These are phyloP conservation scores for Diospyros kaki DNA, from an alignment of 148 eudicot species.

Conservation along the genomic window DNA sequence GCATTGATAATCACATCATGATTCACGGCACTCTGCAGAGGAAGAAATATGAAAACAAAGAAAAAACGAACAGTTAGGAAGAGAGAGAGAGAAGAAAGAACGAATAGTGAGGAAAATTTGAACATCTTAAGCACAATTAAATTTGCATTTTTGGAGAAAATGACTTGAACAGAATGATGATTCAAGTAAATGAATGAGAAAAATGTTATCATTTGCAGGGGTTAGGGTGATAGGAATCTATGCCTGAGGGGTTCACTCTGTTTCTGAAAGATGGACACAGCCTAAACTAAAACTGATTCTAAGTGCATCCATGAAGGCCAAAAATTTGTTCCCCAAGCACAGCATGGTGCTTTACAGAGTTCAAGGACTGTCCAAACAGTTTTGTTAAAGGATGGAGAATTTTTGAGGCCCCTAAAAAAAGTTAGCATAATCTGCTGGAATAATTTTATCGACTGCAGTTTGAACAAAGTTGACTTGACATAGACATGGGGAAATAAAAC, in stretches of 20 bases:
- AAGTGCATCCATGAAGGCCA: no score
- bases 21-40: conserved; percentile 82
- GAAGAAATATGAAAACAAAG: background rate
- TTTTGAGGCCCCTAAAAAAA: no score
- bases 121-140: background rate
- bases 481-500: no score
- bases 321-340: background rate
- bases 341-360: background rate
- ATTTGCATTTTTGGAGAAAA: background rate
- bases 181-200: background rate
- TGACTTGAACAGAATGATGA: background rate
- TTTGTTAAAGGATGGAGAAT: no score
- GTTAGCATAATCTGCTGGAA: background rate
- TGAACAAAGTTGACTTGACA: no score
- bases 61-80: background rate
- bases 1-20: conserved; percentile 92
- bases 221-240: background rate
- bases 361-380: background rate
- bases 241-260: background rate
- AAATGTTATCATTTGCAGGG: background rate
- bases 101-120: background rate
- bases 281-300: no score
- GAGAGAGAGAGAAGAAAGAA: background rate
- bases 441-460: background rate
- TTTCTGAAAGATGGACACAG: background rate